phyloP scores from a whole-genome alignment of 1,139 yeast genomes.

The Hyphopichia khmerensis region DNA sequence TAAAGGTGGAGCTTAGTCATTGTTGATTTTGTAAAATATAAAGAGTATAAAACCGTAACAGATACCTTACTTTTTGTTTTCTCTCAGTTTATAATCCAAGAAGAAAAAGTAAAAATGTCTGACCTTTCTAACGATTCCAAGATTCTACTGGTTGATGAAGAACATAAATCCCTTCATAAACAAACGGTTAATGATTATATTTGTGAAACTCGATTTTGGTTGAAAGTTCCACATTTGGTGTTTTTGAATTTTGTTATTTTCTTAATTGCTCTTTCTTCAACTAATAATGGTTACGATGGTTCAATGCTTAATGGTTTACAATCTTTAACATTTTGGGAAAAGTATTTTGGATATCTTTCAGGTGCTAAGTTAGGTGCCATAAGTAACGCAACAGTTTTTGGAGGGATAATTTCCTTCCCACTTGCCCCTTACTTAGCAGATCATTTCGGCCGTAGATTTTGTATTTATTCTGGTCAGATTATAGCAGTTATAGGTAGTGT shows the following conservation, averaged over 20 bases:
- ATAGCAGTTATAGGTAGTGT: slow-evolving; percentile 35
- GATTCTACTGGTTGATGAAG: neutral
- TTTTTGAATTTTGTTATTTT: slow-evolving; percentile 35
- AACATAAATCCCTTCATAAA: neutral
- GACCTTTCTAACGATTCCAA: neutral
- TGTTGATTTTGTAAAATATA: too few species aligned
- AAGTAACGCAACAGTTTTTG: slow-evolving; percentile 30
- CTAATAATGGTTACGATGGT: slow-evolving; percentile 54
- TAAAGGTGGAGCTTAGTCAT: too few species aligned
- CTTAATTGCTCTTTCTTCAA: slow-evolving; percentile 42
- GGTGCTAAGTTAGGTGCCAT: slow-evolving; percentile 48
- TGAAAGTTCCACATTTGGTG: slow-evolving; percentile 31
- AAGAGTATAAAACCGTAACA: too few species aligned
- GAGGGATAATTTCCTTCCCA: slow-evolving; percentile 17
- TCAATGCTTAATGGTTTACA: slow-evolving; percentile 53
- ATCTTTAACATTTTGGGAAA: slow-evolving; percentile 35
- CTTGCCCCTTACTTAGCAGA: slow-evolving; percentile 24
- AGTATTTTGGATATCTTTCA: slow-evolving; percentile 36
- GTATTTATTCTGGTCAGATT: slow-evolving; percentile 25
- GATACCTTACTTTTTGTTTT: too few species aligned
- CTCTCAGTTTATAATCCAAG: too few species aligned
- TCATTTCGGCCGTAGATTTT: slow-evolving; percentile 33
- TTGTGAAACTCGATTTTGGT: slow-evolving; percentile 13
- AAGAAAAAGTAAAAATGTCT: neutral
- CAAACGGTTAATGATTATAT: slow-evolving; percentile 1